Evolutionary conservation across 2,329 filamentous ascomycete species (phyloP).

Genomic region (Herpotrichia juniperi): DNA sequence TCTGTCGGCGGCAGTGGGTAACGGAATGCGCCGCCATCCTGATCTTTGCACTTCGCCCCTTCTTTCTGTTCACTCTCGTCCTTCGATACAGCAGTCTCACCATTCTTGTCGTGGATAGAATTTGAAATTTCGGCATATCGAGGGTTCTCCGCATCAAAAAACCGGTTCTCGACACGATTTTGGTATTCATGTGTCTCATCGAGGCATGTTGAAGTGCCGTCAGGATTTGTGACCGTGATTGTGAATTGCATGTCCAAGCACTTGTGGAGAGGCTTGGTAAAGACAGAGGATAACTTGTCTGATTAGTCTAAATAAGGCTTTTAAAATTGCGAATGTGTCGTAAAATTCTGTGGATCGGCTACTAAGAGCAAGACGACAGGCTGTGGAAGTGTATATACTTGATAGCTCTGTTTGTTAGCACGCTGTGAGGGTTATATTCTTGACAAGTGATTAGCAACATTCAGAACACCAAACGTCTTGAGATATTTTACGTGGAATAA

Average conservation of each 20-base stretch:
- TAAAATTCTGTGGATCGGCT: too few species aligned
- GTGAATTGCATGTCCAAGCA: background rate
- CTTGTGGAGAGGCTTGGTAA: background rate
- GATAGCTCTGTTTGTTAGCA: too few species aligned
- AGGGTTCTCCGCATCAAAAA: background rate
- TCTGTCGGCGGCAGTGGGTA: slow-evolving; percentile 2
- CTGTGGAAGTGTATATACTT: too few species aligned
- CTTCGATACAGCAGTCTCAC: background rate
- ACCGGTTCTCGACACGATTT: background rate
- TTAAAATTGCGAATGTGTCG: too few species aligned
- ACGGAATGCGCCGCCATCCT: background rate
- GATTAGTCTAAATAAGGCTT: too few species aligned
- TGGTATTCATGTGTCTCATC: background rate
- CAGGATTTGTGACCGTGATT: background rate
- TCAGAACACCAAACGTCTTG: too few species aligned
- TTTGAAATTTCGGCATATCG: background rate
- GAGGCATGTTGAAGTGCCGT: background rate
- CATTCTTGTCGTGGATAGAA: background rate
- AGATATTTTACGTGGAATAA: too few species aligned
- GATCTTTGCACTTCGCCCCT: background rate
- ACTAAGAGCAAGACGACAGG: too few species aligned
- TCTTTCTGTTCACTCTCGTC: too few species aligned
- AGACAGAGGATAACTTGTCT: too few species aligned
- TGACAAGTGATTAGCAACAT: too few species aligned
- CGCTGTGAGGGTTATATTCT: too few species aligned